phyloP scores from a whole-genome alignment of 2,329 filamentous ascomycete genomes.

The Xenoacremonium recifei region DNA sequence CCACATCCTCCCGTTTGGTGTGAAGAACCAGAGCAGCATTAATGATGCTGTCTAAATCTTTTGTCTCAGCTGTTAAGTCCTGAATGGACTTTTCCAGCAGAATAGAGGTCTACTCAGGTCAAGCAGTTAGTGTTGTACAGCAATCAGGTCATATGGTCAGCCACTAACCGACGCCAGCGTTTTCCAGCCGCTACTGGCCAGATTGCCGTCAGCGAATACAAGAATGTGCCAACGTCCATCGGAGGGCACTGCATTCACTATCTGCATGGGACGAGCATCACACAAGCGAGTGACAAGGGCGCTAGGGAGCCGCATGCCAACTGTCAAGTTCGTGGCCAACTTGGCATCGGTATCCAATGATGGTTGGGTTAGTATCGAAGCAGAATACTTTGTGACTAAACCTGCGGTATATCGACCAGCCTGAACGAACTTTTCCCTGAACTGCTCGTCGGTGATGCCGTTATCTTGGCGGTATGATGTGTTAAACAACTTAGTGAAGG shows the following conservation, averaged over 20 bases:
- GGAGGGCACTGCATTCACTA: constrained; percentile 9
- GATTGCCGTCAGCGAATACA: constrained; percentile 10
- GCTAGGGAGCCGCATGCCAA: constrained; percentile 21
- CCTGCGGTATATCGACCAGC: constrained; percentile 19
- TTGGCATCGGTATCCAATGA: fast-evolving
- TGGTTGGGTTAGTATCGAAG: constrained; percentile 5
- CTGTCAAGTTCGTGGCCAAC: constrained; percentile 2
- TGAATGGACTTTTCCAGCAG: neutral
- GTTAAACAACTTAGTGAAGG: constrained; percentile 18
- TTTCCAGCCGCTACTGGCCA: neutral
- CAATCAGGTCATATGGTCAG: too few relatives aligned
- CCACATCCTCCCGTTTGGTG: constrained; percentile 3
- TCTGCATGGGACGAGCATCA: constrained; percentile 18
- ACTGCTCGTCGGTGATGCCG: neutral
- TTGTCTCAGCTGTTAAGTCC: neutral
- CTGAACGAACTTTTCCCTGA: neutral
- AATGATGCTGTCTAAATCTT: constrained; percentile 9
- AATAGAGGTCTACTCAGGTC: neutral
- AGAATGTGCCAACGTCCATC: constrained; percentile 21
- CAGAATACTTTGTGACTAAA: constrained; percentile 9
- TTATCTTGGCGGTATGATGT: neutral
- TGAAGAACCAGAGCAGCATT: constrained; percentile 5
- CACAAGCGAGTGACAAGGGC: constrained; percentile 12
- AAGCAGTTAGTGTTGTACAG: fast-evolving
- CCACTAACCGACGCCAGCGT: constrained; percentile 2